Conservation (phyloP, 2,329 filamentous ascomycete species). For the Phialocephala sp. region DNA sequence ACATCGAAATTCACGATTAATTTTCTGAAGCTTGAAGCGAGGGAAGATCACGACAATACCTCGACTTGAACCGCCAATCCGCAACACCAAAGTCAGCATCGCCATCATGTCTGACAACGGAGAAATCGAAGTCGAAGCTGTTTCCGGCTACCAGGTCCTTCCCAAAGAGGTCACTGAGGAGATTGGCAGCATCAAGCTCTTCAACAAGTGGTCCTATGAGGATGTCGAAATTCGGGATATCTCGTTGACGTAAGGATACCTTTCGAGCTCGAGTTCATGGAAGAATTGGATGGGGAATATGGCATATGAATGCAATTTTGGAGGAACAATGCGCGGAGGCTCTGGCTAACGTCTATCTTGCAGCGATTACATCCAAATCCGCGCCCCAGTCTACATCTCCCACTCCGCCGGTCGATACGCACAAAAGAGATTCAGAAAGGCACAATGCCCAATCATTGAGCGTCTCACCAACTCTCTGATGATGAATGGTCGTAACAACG, state of each 20-base stretch:
- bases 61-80: constrained; percentile 21
- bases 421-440: constrained; percentile 99
- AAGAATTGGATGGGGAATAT: constrained; percentile 32
- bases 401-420: constrained; percentile 99
- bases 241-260: constrained; percentile 89
- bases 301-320: neutral
- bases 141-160: constrained; percentile 77
- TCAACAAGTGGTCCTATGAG: constrained; percentile 98
- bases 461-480: constrained; percentile 99
- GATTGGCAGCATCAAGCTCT: constrained; percentile 92
- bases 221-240: constrained; percentile 99
- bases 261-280: constrained; percentile 14
- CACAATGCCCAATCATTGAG: constrained; percentile 99
- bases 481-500: constrained; percentile 99
- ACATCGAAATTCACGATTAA: constrained; percentile 8
- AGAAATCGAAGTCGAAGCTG: constrained; percentile 90
- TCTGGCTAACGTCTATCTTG: constrained; percentile 45
- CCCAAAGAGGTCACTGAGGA: constrained; percentile 92
- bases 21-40: constrained; percentile 7
- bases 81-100: constrained; percentile 38
- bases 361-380: constrained; percentile 99
- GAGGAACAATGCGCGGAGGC: constrained; percentile 19
- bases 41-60: constrained; percentile 17
- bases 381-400: constrained; percentile 97
- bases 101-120: constrained; percentile 89